Evolutionary conservation across 169 alveolate genomes (phyloP).

Genomic region (Theileria parva): DNA sequence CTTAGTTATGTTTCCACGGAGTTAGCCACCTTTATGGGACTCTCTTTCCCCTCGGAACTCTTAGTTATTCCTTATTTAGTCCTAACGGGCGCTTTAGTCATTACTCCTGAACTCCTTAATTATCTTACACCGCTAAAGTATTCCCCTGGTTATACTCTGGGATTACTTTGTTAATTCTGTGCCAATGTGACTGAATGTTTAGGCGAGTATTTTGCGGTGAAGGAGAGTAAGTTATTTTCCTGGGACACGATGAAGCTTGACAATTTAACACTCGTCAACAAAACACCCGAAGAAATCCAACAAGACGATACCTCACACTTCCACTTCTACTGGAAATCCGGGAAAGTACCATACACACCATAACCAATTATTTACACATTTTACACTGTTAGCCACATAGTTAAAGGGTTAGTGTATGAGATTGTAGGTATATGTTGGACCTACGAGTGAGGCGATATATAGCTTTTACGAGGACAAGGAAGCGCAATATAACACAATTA

Average conservation of each 20-base stretch:
- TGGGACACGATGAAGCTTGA: constrained; percentile 78
- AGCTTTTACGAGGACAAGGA: constrained; percentile 66
- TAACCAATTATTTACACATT: neutral
- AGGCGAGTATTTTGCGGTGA: constrained; percentile 85
- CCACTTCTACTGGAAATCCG: constrained; percentile 74
- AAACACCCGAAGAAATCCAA: constrained; percentile 67
- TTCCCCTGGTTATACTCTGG: no score
- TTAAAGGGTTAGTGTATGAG: neutral
- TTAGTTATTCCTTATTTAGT: no score
- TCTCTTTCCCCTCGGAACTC: no score
- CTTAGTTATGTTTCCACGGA: no score
- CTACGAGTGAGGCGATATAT: constrained; percentile 72
- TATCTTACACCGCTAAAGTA: no score
- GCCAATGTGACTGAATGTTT: no score
- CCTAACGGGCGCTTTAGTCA: no score
- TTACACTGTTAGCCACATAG: neutral
- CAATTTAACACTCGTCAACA: constrained; percentile 63
- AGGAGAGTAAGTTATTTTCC: constrained; percentile 78
- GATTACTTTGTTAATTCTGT: no score
- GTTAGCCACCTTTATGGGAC: no score
- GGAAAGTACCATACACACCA: constrained; percentile 27
- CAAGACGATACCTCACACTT: constrained; percentile 73
- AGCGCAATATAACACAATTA: constrained; percentile 62
- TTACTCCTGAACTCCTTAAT: no score
- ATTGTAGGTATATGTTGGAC: constrained; percentile 66